Evolutionary conservation across 129 eudicot genomes (phyloP).

Genomic region (Ambrosia trifida): DNA sequence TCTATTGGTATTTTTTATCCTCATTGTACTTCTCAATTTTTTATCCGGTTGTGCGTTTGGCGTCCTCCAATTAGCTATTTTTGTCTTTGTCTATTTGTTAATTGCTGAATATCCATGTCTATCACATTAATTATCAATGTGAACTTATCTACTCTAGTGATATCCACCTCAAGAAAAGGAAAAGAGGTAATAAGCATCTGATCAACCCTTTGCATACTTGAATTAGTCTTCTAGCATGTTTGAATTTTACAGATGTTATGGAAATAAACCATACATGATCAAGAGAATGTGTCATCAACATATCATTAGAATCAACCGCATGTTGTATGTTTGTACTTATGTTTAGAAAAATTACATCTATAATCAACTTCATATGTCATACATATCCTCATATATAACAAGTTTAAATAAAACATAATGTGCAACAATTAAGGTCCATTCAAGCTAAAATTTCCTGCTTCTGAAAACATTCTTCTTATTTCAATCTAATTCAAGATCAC

Average conservation of each 20-base stretch:
- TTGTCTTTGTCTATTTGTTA: too few species aligned
- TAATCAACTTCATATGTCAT: conserved; percentile 20
- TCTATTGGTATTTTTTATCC: too few species aligned
- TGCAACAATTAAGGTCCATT: conserved; percentile 27
- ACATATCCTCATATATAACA: conserved; percentile 14
- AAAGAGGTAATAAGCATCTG: too few species aligned
- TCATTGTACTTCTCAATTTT: too few species aligned
- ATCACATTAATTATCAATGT: too few species aligned
- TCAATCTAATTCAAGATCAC: conserved; percentile 21
- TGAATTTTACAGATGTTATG: background rate
- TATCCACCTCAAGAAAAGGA: too few species aligned
- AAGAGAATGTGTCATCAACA: conserved; percentile 1
- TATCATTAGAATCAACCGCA: background rate
- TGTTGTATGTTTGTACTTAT: background rate
- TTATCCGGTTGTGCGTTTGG: too few species aligned
- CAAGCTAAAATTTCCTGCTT: conserved; percentile 31
- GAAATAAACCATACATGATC: background rate
- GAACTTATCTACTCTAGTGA: too few species aligned
- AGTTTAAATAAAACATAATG: conserved; percentile 9
- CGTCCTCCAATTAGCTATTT: too few species aligned
- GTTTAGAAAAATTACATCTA: background rate
- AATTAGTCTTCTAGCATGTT: background rate
- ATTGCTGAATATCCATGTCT: too few species aligned
- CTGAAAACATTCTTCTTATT: conserved; percentile 32
- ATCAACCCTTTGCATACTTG: too few species aligned